These are phyloP conservation scores for Solidago caesia DNA, from an alignment of 129 eudicot species.

Conservation along the genomic window DNA sequence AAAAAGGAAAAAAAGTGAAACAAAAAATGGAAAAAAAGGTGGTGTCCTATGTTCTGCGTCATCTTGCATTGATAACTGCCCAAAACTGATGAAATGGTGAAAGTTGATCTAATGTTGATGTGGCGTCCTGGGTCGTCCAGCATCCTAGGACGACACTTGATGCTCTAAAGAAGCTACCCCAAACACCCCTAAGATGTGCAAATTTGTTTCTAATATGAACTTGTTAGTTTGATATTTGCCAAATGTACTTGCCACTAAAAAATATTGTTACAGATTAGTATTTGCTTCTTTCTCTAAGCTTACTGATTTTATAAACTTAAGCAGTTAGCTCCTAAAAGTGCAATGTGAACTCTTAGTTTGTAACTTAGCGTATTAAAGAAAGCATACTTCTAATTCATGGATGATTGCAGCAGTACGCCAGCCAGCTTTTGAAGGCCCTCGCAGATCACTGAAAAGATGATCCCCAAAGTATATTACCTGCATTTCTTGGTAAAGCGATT, in stretches of 20 bases:
- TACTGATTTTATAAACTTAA: neutral
- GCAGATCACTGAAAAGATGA: conserved; percentile 94
- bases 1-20: too few species aligned
- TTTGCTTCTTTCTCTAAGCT: neutral
- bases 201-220: neutral
- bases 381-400: conserved; percentile 81
- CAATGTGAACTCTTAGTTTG: neutral
- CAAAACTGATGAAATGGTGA: too few species aligned
- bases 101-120: too few species aligned
- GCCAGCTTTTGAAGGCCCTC: conserved; percentile 98
- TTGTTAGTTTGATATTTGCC: neutral
- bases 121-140: too few species aligned
- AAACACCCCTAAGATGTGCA: neutral
- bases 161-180: too few species aligned
- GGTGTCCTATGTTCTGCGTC: too few species aligned
- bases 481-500: neutral
- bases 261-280: neutral
- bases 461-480: conserved; percentile 99
- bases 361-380: conserved; percentile 7
- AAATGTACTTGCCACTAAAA: neutral
- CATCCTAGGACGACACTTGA: too few species aligned
- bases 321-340: conserved; percentile 2
- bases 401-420: conserved; percentile 99
- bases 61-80: too few species aligned
- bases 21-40: too few species aligned